Conservation (phyloP, 164 flowering plant species). For the Kingdonia uniflora region DNA sequence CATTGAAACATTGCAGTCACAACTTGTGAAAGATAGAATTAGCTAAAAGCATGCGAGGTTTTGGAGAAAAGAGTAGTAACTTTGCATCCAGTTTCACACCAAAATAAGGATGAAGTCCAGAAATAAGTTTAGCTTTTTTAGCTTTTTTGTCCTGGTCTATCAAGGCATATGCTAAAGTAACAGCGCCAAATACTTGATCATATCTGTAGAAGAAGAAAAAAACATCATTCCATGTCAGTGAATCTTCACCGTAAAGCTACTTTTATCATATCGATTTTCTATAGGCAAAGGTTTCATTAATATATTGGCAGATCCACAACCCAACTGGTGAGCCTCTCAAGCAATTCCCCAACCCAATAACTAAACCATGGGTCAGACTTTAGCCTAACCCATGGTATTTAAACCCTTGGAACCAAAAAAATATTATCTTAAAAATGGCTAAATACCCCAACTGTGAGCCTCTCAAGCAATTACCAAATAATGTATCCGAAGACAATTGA, state of each 20-base stretch:
- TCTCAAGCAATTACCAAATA: no score
- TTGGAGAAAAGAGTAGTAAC: slow-evolving; percentile 65
- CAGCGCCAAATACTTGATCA: slow-evolving; percentile 65
- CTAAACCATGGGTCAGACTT: no score
- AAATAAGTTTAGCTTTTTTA: slow-evolving; percentile 37
- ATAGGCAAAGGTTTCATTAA: no score
- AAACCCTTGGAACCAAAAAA: no score
- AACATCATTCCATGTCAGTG: neutral
- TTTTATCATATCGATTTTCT: neutral
- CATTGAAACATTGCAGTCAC: neutral
- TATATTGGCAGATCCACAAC: neutral
- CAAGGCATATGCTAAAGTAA: slow-evolving; percentile 60
- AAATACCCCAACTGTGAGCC: no score
- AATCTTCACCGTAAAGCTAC: no score
- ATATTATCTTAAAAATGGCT: no score
- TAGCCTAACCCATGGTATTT: no score
- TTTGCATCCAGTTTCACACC: slow-evolving; percentile 48
- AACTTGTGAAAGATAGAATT: slow-evolving; percentile 5
- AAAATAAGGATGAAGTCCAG: slow-evolving; percentile 55
- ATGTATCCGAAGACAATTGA: no score
- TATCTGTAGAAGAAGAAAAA: slow-evolving; percentile 29
- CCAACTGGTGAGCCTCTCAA: neutral
- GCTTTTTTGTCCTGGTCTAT: slow-evolving; percentile 21
- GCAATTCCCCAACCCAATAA: no score
- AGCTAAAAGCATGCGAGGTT: slow-evolving; percentile 75